A percentile compares a stretch with the other conserved stretches of the same genome.
Evolutionary conservation across 345 rosid genomes (phyloP).

Genomic region (Dovyalis caffra): DNA sequence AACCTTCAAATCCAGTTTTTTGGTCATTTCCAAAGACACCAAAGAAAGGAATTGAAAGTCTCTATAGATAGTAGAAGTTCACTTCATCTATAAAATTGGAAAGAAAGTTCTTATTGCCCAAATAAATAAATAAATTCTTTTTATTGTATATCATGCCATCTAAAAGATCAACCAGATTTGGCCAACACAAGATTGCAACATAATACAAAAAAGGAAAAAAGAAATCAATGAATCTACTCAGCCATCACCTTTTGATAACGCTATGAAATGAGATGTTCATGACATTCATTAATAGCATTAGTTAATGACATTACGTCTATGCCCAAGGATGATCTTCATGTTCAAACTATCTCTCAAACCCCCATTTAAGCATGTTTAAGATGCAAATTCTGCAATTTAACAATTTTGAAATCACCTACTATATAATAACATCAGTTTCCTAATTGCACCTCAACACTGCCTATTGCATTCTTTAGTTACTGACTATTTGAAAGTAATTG

Average conservation of each 20-base stretch:
- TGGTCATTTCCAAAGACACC: background rate
- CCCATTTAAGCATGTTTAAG: background rate
- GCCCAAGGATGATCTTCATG: background rate
- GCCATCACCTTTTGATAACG: background rate
- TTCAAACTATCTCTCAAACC: background rate
- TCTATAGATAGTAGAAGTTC: background rate
- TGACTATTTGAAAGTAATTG: background rate
- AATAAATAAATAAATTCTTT: background rate
- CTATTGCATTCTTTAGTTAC: background rate
- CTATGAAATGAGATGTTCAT: background rate
- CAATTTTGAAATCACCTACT: background rate
- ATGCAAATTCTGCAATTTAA: background rate
- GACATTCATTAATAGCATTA: background rate
- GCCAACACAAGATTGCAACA: background rate
- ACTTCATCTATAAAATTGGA: background rate
- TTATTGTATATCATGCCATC: background rate
- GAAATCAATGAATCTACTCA: background rate
- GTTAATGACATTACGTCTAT: background rate
- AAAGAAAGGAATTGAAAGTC: background rate
- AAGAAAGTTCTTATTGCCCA: background rate
- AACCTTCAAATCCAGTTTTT: background rate
- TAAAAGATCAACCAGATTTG: slow-evolving; percentile 6
- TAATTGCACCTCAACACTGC: background rate
- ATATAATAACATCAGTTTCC: background rate
- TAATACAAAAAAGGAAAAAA: background rate